Evolutionary conservation across 306 rosid species (phyloP), one percentile per base, ranked within the genome.

Genomic region (Malus asiatica): DNA sequence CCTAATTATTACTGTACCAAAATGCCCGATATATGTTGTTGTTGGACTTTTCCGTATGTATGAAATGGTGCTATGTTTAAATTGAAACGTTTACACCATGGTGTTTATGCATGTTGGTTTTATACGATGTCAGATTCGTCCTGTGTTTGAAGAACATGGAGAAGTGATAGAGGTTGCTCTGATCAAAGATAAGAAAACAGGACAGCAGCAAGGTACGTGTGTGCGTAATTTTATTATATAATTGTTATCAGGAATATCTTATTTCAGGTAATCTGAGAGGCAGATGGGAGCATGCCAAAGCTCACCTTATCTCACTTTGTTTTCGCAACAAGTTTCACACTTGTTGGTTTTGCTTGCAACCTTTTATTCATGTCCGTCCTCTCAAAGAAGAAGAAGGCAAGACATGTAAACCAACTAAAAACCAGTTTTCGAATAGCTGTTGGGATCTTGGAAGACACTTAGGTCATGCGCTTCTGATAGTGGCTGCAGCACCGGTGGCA

Each of bases 151-250:
- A 86, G 89, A 83, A 45, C 98, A 95, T 81, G 99, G 99, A 78
- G 86, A 89, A 70, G 97, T 95, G 82, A 59, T 95, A 30, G 99
- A 95, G 89, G 99, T 92, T 83, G 97, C 99, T 59, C 40, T 92
- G 82, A 92, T 92, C 73, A 95, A 82, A 78, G 99, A 95, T 81
- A 92, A 83, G 89, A 92, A 84, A 83, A 95, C 99, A 32, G 99
- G 99, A 83, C 97, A 88, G 46, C 96, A 92, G 83, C 97, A 90
- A 87, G 99, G 99, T 95, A 88, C 77, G 81, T 73, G 23, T 75
- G 76, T 48, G 78, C 74, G 33, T 74, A 58, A 75, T 75, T 78
- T 79, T 67, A 78, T 72, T 61, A 86, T 80, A 76, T 84, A 73
- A 62, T 74, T 78, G 83, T 83, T 82, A 80, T 91, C 81, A 70